Percentiles rank a stretch among this genome's conserved stretches.
These are phyloP conservation scores for Yarrowia keelungensis DNA, from an alignment of 805 yeast genomes.

Conservation along the genomic window DNA sequence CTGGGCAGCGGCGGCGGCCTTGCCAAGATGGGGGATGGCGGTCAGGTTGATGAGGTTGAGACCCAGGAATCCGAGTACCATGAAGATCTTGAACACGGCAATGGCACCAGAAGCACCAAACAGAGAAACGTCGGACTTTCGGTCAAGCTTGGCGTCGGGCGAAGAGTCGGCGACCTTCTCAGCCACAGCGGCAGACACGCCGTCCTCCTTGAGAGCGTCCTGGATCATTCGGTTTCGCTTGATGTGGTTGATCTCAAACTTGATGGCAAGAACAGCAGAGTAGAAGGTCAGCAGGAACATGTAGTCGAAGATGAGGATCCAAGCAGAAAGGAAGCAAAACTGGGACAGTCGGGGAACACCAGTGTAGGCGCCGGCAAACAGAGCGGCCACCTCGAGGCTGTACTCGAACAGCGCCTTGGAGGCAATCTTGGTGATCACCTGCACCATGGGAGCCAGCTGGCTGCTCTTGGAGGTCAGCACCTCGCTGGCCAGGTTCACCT, in stretches of 20 bases:
- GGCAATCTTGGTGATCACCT: constrained; percentile 49
- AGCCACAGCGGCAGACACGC: constrained; percentile 77
- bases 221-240: constrained; percentile 80
- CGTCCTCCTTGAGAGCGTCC: constrained; percentile 90
- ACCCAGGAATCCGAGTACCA: constrained; percentile 49
- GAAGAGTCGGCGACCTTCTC: constrained; percentile 62
- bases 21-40: constrained; percentile 47
- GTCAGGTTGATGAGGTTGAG: constrained; percentile 52
- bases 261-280: constrained; percentile 82
- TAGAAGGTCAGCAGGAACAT: constrained; percentile 79
- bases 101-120: constrained; percentile 38
- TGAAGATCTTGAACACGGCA: constrained; percentile 46
- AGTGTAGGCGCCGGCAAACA: constrained; percentile 63
- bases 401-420: constrained; percentile 75
- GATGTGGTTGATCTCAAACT: constrained; percentile 85
- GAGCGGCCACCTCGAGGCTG: constrained; percentile 71
- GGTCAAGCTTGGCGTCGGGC: constrained; percentile 32
- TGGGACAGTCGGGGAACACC: constrained; percentile 74
- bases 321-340: constrained; percentile 77
- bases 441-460: constrained; percentile 52
- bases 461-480: constrained; percentile 49
- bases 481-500: constrained; percentile 67
- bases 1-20: constrained; percentile 56
- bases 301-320: constrained; percentile 74
- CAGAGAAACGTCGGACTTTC: constrained; percentile 23